Conservation (phyloP, 495 filamentous ascomycete species). For the Tirmania nivea region DNA sequence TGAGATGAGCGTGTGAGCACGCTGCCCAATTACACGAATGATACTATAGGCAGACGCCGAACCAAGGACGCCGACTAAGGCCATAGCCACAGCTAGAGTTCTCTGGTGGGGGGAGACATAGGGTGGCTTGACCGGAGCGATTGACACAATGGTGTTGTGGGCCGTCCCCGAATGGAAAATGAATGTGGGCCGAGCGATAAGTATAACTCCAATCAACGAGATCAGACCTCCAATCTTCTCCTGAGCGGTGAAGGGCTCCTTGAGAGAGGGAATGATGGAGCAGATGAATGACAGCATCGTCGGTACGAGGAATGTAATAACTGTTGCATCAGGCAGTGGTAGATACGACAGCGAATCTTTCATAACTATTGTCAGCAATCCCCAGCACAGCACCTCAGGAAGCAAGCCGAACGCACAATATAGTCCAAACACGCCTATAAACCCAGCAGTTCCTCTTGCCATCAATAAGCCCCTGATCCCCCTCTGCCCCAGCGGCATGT, state of each 20-base stretch:
- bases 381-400: not conserved
- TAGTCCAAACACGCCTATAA: conserved; percentile 65
- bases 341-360: conserved; percentile 66
- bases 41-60: conserved; percentile 54
- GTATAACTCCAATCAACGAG: conserved; percentile 57
- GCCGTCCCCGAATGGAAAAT: conserved; percentile 25
- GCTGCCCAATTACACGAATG: conserved; percentile 64
- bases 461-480: conserved; percentile 46
- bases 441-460: conserved; percentile 48
- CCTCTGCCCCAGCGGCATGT: conserved; percentile 47
- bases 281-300: conserved; percentile 67
- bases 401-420: conserved; percentile 33
- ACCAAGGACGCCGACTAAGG: conserved; percentile 63
- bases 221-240: conserved; percentile 59
- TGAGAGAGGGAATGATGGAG: conserved; percentile 42
- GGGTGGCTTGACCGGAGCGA: conserved; percentile 1
- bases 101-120: conserved; percentile 41
- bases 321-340: conserved; percentile 73
- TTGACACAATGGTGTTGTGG: not conserved
- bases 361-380: conserved; percentile 1
- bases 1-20: conserved; percentile 63
- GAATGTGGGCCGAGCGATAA: conserved; percentile 59
- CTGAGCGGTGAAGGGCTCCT: conserved; percentile 54
- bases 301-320: conserved; percentile 76
- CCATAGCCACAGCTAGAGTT: conserved; percentile 46